phyloP scores from a whole-genome alignment of 495 filamentous ascomycete species.

The Penicillium cosmopolitanum region DNA sequence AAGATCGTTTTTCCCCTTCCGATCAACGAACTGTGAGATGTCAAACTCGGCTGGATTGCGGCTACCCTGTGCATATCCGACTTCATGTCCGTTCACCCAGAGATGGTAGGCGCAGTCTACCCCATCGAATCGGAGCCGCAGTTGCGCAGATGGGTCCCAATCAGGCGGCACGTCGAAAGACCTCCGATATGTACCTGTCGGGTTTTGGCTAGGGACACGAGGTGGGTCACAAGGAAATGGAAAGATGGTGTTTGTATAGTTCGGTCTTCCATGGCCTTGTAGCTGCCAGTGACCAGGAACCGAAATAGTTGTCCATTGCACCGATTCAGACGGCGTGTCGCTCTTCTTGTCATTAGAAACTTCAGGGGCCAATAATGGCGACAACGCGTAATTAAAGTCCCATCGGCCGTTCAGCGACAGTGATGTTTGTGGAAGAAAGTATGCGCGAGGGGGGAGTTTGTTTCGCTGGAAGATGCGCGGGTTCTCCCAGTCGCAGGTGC shows the following conservation, averaged over 20 bases:
- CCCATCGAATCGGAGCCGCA: constrained; percentile 66
- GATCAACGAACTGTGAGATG: constrained; percentile 49
- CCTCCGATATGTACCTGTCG: constrained; percentile 63
- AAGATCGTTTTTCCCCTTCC: constrained; percentile 50
- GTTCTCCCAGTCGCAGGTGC: constrained; percentile 12
- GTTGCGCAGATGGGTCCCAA: constrained; percentile 47
- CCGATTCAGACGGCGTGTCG: constrained; percentile 15
- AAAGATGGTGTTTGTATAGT: constrained; percentile 67
- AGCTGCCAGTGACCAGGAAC: constrained; percentile 75
- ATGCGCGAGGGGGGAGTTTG: constrained; percentile 61
- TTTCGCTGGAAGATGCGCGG: constrained; percentile 61
- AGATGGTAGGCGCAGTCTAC: constrained; percentile 70
- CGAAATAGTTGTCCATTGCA: constrained; percentile 53
- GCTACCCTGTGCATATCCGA: constrained; percentile 69
- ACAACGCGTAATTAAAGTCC: constrained; percentile 59
- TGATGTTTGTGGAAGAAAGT: constrained; percentile 57
- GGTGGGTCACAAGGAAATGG: constrained; percentile 66
- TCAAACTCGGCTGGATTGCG: constrained; percentile 68
- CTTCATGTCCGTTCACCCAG: constrained; percentile 60
- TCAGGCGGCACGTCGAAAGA: constrained; percentile 52
- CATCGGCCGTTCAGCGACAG: constrained; percentile 60
- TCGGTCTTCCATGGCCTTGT: constrained; percentile 64
- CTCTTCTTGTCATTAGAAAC: constrained; percentile 22
- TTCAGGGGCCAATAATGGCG: constrained; percentile 50
- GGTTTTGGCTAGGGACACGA: constrained; percentile 59